Conservation (phyloP, 257 asterid species). For the Solanum chiquidenum region DNA sequence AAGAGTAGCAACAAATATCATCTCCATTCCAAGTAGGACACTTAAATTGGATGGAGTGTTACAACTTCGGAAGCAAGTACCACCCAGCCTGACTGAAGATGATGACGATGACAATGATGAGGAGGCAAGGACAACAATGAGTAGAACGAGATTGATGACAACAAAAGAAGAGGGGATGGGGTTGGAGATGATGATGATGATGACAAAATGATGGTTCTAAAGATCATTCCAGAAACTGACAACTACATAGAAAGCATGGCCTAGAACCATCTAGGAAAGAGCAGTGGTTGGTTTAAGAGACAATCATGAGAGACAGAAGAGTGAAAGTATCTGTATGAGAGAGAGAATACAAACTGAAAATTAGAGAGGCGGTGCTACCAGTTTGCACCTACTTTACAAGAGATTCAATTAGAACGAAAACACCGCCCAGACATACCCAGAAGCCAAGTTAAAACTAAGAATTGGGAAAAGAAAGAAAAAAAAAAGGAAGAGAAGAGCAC, state of each 20-base stretch:
- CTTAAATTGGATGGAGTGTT: neutral
- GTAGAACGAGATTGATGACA: neutral
- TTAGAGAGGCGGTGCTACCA: neutral
- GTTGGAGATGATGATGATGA: neutral
- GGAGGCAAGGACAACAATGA: neutral
- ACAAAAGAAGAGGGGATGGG: neutral
- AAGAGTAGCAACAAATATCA: neutral
- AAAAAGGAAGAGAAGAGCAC: neutral
- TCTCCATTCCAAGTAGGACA: neutral
- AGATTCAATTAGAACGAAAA: neutral
- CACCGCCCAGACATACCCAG: neutral
- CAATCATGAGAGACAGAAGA: neutral
- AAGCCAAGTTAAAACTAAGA: neutral
- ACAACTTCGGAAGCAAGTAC: neutral
- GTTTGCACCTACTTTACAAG: neutral
- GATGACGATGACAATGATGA: neutral
- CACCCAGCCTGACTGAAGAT: neutral
- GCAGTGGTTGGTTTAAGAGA: neutral
- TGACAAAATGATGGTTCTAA: neutral
- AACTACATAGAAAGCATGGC: neutral
- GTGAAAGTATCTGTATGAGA: neutral
- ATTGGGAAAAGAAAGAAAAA: neutral
- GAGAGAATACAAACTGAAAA: neutral
- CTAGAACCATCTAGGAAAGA: neutral
- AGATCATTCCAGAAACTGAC: neutral